A percentile compares a stretch with the other conserved stretches of the same genome.
Conservation (phyloP, 108 stramenopile species). For the Schizochytrium sp. region DNA sequence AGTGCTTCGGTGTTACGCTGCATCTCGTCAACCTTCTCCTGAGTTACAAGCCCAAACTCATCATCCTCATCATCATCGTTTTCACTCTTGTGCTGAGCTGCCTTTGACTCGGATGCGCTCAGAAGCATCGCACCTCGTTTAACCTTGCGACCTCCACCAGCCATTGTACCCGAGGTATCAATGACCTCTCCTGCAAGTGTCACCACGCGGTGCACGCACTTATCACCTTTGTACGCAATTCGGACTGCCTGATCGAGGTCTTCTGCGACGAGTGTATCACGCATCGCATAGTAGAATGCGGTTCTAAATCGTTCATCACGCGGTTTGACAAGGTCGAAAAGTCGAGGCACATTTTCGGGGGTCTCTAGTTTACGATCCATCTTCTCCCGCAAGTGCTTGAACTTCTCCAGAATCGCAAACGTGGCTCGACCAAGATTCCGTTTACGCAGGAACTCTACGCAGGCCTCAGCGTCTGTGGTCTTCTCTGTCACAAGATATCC, state of each 20-base stretch:
- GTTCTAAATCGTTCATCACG: conserved; percentile 81
- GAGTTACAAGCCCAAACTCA: conserved; percentile 70
- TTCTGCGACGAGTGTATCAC: conserved; percentile 95
- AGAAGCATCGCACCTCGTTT: conserved; percentile 85
- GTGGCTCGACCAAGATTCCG: conserved; percentile 92
- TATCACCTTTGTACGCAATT: conserved; percentile 91
- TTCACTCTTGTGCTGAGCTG: conserved; percentile 69
- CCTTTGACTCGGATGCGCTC: conserved; percentile 48
- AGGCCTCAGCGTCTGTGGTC: conserved; percentile 90
- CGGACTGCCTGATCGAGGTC: conserved; percentile 90
- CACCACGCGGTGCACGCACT: conserved; percentile 89
- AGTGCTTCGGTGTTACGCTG: conserved; percentile 61
- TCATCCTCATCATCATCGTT: conserved; percentile 73
- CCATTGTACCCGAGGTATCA: conserved; percentile 97
- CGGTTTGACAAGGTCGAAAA: conserved; percentile 90
- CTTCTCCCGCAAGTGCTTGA: conserved; percentile 80
- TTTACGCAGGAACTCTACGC: conserved; percentile 89
- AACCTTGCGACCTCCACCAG: conserved; percentile 91
- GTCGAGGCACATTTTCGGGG: conserved; percentile 86
- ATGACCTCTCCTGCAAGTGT: conserved; percentile 93
- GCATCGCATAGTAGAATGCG: conserved; percentile 91
- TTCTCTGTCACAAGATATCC: conserved; percentile 96
- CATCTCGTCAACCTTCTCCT: conserved; percentile 73
- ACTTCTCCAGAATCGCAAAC: conserved; percentile 93
- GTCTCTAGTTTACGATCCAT: conserved; percentile 81